These are phyloP conservation scores for Azolla pinnata DNA, from an alignment of 75 land plant genomes.

Conservation along the genomic window DNA sequence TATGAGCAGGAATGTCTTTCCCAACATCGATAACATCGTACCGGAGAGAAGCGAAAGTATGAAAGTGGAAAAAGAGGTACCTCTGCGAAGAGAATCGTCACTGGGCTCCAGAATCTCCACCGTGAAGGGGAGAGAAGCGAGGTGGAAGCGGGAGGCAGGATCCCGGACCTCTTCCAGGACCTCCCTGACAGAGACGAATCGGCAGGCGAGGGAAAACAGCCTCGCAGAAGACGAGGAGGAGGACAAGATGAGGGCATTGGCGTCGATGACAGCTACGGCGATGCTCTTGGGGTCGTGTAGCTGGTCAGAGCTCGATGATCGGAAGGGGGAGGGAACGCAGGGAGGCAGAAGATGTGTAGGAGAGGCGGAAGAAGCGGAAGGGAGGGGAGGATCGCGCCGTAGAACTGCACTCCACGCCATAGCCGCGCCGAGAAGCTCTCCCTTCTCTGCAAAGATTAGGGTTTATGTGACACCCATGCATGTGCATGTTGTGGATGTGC, in stretches of 20 bases:
- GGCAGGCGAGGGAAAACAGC: slow-evolving; percentile 21
- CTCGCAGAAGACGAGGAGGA: slow-evolving; percentile 20
- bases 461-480: not conserved
- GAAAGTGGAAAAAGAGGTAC: no score
- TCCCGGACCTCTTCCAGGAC: slow-evolving; percentile 72
- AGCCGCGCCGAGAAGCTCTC: no score
- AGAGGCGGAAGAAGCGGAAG: not conserved
- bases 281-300: no score
- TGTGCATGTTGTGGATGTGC: slow-evolving; percentile 1
- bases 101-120: slow-evolving; percentile 67
- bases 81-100: slow-evolving; percentile 61
- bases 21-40: no score
- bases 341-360: not conserved
- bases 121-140: slow-evolving; percentile 45
- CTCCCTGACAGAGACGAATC: slow-evolving; percentile 59
- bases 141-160: slow-evolving; percentile 59
- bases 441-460: no score
- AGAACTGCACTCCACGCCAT: slow-evolving; percentile 3
- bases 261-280: slow-evolving; percentile 68
- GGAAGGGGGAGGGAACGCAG: not conserved
- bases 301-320: slow-evolving; percentile 12
- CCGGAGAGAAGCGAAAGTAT: no score
- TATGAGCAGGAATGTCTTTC: no score
- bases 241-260: slow-evolving; percentile 70
- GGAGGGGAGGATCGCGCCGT: slow-evolving; percentile 5